Conservation (phyloP, 1,284 basidiomycete genomes). For the Malassezia cuniculi region DNA sequence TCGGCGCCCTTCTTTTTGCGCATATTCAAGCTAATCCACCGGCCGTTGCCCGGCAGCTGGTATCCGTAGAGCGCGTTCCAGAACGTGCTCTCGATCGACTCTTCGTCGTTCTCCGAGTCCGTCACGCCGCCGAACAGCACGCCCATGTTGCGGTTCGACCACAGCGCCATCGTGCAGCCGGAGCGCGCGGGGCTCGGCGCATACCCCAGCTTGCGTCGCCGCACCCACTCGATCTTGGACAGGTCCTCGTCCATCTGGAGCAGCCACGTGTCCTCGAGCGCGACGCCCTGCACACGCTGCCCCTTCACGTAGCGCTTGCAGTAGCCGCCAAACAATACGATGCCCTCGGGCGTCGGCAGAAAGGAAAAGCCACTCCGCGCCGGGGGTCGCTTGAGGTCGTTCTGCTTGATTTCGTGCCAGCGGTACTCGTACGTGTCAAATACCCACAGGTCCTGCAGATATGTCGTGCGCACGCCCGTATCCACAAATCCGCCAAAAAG, state of each 20-base stretch:
- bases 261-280: constrained; percentile 82
- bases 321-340: constrained; percentile 77
- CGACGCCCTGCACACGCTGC: constrained; percentile 68
- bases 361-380: constrained; percentile 62
- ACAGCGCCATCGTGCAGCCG: constrained; percentile 72
- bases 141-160: constrained; percentile 56
- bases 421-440: constrained; percentile 77
- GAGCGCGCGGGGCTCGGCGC: constrained; percentile 47
- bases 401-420: constrained; percentile 63
- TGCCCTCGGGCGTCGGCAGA: constrained; percentile 64
- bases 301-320: constrained; percentile 82
- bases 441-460: constrained; percentile 73
- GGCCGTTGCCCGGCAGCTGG: constrained; percentile 61
- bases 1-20: constrained; percentile 51
- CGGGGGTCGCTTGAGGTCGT: constrained; percentile 30
- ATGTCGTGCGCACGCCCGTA: constrained; percentile 62
- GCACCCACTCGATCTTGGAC: constrained; percentile 60
- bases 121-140: constrained; percentile 81
- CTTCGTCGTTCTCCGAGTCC: constrained; percentile 75
- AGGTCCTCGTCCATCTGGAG: constrained; percentile 51
- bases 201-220: constrained; percentile 65
- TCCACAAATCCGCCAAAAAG: constrained; percentile 80
- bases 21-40: constrained; percentile 66
- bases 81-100: constrained; percentile 55
- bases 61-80: constrained; percentile 52